Evolutionary conservation across 768 basidiomycete genomes (phyloP).

Genomic region (Lentinula boryana): DNA sequence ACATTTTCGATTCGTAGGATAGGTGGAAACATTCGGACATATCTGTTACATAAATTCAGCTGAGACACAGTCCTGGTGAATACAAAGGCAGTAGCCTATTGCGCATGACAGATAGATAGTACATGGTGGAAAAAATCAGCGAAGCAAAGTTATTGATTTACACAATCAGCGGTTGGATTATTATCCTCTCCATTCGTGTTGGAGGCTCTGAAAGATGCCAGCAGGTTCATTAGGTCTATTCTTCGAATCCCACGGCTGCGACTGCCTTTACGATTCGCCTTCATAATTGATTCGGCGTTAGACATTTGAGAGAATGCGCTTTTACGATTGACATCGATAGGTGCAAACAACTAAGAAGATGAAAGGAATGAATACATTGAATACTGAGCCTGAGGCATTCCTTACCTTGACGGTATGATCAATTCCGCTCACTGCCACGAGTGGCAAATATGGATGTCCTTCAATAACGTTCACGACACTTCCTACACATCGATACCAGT

Average conservation of each 20-base stretch:
- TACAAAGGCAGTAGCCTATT: no score
- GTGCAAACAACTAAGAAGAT: slow-evolving; percentile 55
- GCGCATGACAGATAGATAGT: not conserved
- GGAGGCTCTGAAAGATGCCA: slow-evolving; percentile 18
- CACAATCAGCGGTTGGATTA: slow-evolving; percentile 11
- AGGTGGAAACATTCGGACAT: no score
- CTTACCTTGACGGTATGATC: slow-evolving; percentile 77
- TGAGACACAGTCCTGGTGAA: no score
- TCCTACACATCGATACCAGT: not conserved
- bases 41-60: no score
- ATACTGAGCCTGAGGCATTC: not conserved
- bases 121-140: not conserved
- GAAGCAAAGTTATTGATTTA: slow-evolving; percentile 10
- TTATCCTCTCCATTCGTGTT: slow-evolving; percentile 16
- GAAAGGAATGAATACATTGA: not conserved
- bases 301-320: slow-evolving; percentile 51
- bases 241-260: slow-evolving; percentile 13
- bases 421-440: slow-evolving; percentile 85
- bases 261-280: slow-evolving; percentile 40
- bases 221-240: slow-evolving; percentile 19
- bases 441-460: slow-evolving; percentile 71
- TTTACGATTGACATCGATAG: slow-evolving; percentile 33
- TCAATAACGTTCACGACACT: slow-evolving; percentile 79
- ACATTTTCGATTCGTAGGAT: no score
- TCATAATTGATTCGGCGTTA: slow-evolving; percentile 49